A percentile compares a stretch with the other conserved stretches of the same genome.
Evolutionary conservation across 2,329 filamentous ascomycete genomes (phyloP).

Genomic region (Curvularia verruculosa): DNA sequence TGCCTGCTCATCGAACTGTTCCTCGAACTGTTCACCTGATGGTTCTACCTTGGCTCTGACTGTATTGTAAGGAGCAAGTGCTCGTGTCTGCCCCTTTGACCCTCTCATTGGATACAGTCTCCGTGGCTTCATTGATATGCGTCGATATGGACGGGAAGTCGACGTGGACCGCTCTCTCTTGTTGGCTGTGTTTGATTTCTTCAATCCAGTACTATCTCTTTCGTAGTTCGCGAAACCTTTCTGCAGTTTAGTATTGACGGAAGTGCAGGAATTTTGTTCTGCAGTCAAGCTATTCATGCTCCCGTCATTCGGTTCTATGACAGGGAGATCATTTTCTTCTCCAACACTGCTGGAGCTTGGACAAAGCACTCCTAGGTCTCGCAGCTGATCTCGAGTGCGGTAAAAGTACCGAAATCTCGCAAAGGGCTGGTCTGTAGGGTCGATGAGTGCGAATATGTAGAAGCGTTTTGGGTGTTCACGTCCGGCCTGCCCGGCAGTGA

Average conservation of each 20-base stretch:
- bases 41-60: conserved; percentile 2
- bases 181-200: not conserved
- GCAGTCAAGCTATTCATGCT: not conserved
- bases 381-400: conserved; percentile 39
- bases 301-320: conserved; percentile 35
- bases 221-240: too few relatives aligned
- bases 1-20: not conserved
- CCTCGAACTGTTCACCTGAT: not conserved
- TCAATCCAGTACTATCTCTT: not conserved
- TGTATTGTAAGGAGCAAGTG: conserved; percentile 26
- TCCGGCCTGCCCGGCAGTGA: conserved; percentile 48
- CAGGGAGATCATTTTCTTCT: conserved; percentile 29
- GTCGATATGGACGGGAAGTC: not conserved
- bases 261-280: not conserved
- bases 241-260: not conserved
- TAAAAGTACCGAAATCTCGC: conserved; percentile 53
- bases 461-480: conserved; percentile 51
- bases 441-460: conserved; percentile 58
- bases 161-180: not conserved
- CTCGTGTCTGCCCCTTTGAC: conserved; percentile 1
- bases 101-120: not conserved
- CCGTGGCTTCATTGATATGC: not conserved
- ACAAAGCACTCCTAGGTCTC: conserved; percentile 30
- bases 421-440: conserved; percentile 56
- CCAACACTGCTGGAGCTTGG: conserved; percentile 16